Conservation (phyloP, 805 yeast species). For the Ogataea saltuana region DNA sequence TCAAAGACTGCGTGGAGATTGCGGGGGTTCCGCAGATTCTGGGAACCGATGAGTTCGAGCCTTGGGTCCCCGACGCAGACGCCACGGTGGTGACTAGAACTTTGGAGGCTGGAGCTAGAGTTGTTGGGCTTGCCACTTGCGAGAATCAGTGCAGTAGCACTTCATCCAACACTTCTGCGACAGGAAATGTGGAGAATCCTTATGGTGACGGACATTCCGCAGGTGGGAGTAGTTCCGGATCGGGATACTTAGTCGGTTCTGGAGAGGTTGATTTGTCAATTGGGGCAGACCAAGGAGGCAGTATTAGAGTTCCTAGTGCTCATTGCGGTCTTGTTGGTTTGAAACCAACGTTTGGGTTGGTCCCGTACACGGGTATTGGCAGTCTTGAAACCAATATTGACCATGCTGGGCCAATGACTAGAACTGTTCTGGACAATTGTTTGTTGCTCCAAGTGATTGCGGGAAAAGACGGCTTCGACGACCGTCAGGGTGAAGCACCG, state of each 20-base stretch:
- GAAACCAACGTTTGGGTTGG: constrained; percentile 50
- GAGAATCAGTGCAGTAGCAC: constrained; percentile 37
- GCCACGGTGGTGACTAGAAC: constrained; percentile 40
- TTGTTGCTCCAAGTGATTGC: constrained; percentile 36
- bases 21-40: constrained; percentile 39
- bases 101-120: constrained; percentile 37
- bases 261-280: constrained; percentile 43
- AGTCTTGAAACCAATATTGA: constrained; percentile 38
- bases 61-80: constrained; percentile 37
- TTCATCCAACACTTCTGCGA: constrained; percentile 35
- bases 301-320: constrained; percentile 49
- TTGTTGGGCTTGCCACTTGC: constrained; percentile 39
- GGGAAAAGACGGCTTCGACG: constrained; percentile 39
- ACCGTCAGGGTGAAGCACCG: constrained; percentile 26
- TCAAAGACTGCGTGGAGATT: constrained; percentile 38
- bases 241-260: constrained; percentile 43
- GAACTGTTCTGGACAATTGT: constrained; percentile 37
- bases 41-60: constrained; percentile 38
- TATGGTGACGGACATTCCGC: constrained; percentile 31
- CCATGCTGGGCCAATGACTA: constrained; percentile 43
- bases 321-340: constrained; percentile 40
- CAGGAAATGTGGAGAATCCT: constrained; percentile 50
- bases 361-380: constrained; percentile 40
- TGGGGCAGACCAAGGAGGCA: constrained; percentile 45
- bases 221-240: constrained; percentile 57